Evolutionary conservation across 768 basidiomycete species (phyloP), one percentile per base, ranked within the genome.

Genomic region (Erythrobasidium yunnanense): DNA sequence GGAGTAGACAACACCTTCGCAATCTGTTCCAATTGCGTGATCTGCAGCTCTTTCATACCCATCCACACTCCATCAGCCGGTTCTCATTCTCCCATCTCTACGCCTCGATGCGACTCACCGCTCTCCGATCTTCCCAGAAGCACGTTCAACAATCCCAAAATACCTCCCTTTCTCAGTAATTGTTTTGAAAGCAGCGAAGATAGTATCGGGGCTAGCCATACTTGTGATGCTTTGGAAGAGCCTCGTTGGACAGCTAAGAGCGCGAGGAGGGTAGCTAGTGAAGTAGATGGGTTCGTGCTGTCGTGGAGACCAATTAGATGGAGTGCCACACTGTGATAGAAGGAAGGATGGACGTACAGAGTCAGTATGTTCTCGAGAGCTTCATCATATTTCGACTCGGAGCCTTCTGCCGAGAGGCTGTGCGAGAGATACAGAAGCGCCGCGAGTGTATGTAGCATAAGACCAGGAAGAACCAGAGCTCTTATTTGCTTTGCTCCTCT

Each of bases 21-120:
- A 32, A 89, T 78, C 62, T 85, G 84, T 66, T 90, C 85, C 29
- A 90, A 78, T 73, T 86, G 87, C 67, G 86, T 83, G 2, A 87
- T 71, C 1, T 80, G 79, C 1, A 81, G 78, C 57, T 83, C 82
- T 71, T 42, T 15, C 34, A 32, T 3, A 51, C 25, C 22, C 22
- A 2, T 18, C 25, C 35, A 5, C 18, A 5, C 7, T 20, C 11
- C 29, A 15, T 34, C 22, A 45, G 35, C 18, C 33, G 6, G 35
- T 32, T 27, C 11, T 15, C 54, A 33, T 27, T 33, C 54, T 13
- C 18, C 15, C 20, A 33, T 15, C 30, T 15, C 13, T n/a, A n/a
- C n/a, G n/a, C n/a, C n/a, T n/a, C n/a, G n/a, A n/a, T 23, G 30
- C 27, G 22, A 27, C 57, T 63, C n/a, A 63, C 60, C 60, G 17